Evolutionary conservation across 495 filamentous ascomycete genomes (phyloP), one percentile per base, ranked within the genome.

Genomic region (Lasiosphaeris hirsuta): DNA sequence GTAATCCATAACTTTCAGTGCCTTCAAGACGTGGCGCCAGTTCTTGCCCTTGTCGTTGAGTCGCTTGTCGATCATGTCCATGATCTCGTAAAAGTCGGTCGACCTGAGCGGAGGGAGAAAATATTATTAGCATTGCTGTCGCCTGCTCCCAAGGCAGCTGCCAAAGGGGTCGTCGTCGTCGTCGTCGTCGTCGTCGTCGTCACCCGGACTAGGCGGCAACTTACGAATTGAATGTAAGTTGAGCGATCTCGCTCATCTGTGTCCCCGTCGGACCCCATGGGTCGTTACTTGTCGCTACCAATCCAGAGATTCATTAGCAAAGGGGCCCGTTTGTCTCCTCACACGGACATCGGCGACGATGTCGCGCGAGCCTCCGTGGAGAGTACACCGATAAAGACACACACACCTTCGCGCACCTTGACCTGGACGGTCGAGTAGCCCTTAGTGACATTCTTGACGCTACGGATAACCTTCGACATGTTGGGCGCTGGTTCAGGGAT

Each of bases 41-140:
- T 99, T 99, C 81, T 96, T 99, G 64, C 95, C 95, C 72, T 99
- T 99, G 70, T 99, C 95, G 64, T 99, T 99, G 64, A 99, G 79
- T 58, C 95, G 88, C 79, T 97, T 97, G 74, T 97, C 95, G 58
- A 99, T 79, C 94, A 99, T 99, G 72, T 97, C 95, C 86, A 99
- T 96, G 64, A 99, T 96, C 68, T 99, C 92, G 78, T 96, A 95
- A 75, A 97, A 99, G 72, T 97, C 94, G 68, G 86, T 91, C n/a
- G 65, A 68, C 15, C 61, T 69, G 10, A 10, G n/a, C n/a, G n/a
- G n/a, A n/a, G 38, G 49, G 35, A 18, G 42, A 42, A 46, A 33
- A 42, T 18, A 17, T 18, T 3, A 40, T 53, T 38, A 53, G 35
- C 17, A 34, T 37, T 18, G 10, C 15, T 50, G 45, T 11, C 23